A percentile compares a stretch with the other conserved stretches of the same genome.
phyloP scores from a whole-genome alignment of 108 stramenopile genomes.

The Aurantiochytrium sp. region DNA sequence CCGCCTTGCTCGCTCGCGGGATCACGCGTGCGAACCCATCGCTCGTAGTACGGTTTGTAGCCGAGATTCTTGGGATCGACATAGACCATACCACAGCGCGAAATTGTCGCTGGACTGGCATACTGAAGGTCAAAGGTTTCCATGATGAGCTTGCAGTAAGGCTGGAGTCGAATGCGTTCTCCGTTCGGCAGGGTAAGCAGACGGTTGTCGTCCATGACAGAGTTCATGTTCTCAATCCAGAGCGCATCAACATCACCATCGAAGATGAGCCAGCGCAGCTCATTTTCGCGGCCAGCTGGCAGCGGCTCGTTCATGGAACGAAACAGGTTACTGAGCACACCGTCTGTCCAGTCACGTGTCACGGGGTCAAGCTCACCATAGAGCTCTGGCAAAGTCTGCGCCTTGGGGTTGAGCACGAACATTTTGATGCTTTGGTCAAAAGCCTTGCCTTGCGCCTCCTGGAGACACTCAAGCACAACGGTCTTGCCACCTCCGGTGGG shows the following conservation, averaged over 20 bases:
- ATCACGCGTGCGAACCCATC: not conserved
- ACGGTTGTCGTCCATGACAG: conserved; percentile 60
- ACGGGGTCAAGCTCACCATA: conserved; percentile 65
- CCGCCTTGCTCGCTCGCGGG: not conserved
- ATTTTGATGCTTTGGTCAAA: conserved; percentile 49
- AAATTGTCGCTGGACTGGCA: conserved; percentile 63
- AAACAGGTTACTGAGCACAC: conserved; percentile 56
- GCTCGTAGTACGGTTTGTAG: conserved; percentile 39
- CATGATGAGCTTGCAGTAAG: conserved; percentile 61
- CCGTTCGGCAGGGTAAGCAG: conserved; percentile 66
- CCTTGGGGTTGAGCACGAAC: conserved; percentile 58
- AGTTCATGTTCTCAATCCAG: conserved; percentile 72
- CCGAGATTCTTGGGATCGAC: conserved; percentile 66
- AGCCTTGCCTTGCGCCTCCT: conserved; percentile 41
- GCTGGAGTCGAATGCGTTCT: conserved; percentile 64
- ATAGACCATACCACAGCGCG: conserved; percentile 67
- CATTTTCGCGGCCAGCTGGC: conserved; percentile 51
- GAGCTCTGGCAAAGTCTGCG: conserved; percentile 56
- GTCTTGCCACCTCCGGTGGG: conserved; percentile 66
- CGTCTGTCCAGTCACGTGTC: conserved; percentile 66
- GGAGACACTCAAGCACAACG: conserved; percentile 51
- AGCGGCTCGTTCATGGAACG: conserved; percentile 61
- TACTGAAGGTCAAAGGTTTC: conserved; percentile 68
- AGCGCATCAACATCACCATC: conserved; percentile 66
- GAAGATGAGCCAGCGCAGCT: conserved; percentile 61